Percentiles rank a stretch among this genome's conserved stretches.
These are phyloP conservation scores for Sparassis latifolia DNA, from an alignment of 1,284 basidiomycete species.

Conservation along the genomic window DNA sequence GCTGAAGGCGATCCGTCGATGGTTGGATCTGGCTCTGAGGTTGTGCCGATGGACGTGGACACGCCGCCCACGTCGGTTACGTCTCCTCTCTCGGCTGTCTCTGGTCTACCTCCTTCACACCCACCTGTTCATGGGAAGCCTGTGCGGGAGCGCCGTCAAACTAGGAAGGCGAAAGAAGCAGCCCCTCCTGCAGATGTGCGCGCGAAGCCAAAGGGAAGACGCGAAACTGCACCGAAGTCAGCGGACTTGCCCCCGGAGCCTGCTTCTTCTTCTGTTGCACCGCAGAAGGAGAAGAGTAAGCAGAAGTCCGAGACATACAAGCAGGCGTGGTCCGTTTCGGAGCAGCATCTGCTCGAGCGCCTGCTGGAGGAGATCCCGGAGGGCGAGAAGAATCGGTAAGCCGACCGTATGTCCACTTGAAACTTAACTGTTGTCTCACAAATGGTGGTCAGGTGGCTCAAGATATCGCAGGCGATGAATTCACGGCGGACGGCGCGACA, in stretches of 20 bases:
- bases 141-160: constrained; percentile 6
- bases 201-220: background rate
- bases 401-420: constrained; percentile 3
- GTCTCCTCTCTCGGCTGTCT: constrained; percentile 5
- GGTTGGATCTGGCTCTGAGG: constrained; percentile 2
- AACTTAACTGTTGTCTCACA: background rate
- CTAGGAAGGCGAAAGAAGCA: constrained; percentile 5
- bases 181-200: background rate
- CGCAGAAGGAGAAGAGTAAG: constrained; percentile 18
- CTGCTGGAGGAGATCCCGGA: constrained; percentile 69
- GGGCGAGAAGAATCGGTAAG: constrained; percentile 67
- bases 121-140: background rate
- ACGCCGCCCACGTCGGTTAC: constrained; percentile 13
- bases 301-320: constrained; percentile 67
- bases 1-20: background rate
- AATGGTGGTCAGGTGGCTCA: constrained; percentile 51
- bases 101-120: background rate
- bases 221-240: background rate
- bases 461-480: constrained; percentile 74
- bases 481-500: constrained; percentile 69
- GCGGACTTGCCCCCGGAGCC: background rate
- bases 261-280: background rate
- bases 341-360: constrained; percentile 69
- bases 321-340: constrained; percentile 65
- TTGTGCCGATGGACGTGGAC: constrained; percentile 15